Percentiles rank a stretch among this genome's conserved stretches.
Evolutionary conservation across 352 stramenopile genomes (phyloP).

Genomic region (Pythium rhizo-oryzae): DNA sequence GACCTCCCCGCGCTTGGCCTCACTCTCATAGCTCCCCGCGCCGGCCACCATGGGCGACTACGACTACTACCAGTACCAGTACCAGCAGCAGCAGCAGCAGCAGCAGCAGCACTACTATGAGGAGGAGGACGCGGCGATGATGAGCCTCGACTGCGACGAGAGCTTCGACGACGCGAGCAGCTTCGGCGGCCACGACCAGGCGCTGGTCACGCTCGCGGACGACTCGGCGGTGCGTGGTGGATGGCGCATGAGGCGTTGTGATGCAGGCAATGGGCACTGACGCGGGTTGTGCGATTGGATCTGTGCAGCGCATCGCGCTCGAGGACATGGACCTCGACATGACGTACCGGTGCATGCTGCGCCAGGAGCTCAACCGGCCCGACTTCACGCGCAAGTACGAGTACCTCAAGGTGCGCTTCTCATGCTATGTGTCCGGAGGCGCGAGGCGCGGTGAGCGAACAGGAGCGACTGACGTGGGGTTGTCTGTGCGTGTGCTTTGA

Average conservation of each 20-base stretch:
- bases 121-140: conserved; percentile 26
- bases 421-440: not conserved
- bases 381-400: conserved; percentile 79
- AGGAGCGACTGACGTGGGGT: not conserved
- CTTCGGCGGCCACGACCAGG: conserved; percentile 41
- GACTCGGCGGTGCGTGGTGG: conserved; percentile 33
- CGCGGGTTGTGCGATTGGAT: not conserved
- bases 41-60: conserved; percentile 22
- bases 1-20: not conserved
- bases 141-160: conserved; percentile 78
- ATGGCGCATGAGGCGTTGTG: not conserved
- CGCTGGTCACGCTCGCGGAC: conserved; percentile 29
- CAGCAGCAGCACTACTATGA: conserved; percentile 59
- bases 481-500: not conserved
- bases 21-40: not conserved
- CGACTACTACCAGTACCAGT: conserved; percentile 36
- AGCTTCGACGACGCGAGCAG: conserved; percentile 68
- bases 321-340: conserved; percentile 76
- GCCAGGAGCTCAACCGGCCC: conserved; percentile 65
- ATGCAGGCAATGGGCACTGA: not conserved
- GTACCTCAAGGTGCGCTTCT: conserved; percentile 57
- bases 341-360: conserved; percentile 76
- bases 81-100: conserved; percentile 75
- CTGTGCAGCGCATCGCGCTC: conserved; percentile 57
- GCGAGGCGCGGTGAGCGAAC: not conserved